Evolutionary conservation across 2,329 filamentous ascomycete species (phyloP), one percentile per base, ranked within the genome.

Genomic region (Colletotrichum salicis): DNA sequence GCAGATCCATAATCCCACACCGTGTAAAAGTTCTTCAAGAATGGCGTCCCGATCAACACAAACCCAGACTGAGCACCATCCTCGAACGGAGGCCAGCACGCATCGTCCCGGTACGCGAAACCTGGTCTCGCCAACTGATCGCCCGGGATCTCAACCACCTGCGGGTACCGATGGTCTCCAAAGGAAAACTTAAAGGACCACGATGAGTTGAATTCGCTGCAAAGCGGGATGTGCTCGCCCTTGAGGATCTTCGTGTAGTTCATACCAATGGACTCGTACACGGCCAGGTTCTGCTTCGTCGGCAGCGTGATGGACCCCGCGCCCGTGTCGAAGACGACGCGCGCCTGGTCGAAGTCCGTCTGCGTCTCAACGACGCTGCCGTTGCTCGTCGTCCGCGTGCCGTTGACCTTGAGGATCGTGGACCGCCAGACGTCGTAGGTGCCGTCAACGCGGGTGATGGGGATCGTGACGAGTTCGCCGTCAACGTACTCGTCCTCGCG

Each of bases 61-160:
- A 79, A 77, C 0, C 74, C 76, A 8, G 27, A 29, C 51, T 48
- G 29, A 19, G 8, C 45, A 19, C 76, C 75, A 24, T 74, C 60
- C 10, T 80, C 75, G 10, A 83, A 79, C 0, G 81, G 81, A 13
- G 81, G 81, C 77, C 77, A 80, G 79, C 81, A 83, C 5, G 76
- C 78, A 51, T 80, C 79, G 0, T 77, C 76, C 22, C 78, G 66
- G 64, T 78, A 70, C 3, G 80, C 80, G 65, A 81, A 82, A 1
- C 81, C 81, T 0, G 80, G 78, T 0, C 70, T 19, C 19, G 75
- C 75, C 2, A 83, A 74, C 75, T 79, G 75, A 19, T 80, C 78
- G 12, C 81, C 81, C 0, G 76, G 78, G 6, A 83, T 3, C 24
- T 77, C 80, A 24, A 82, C 41, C 7, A 48, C 41, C 61, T 60